Evolutionary conservation across 495 filamentous ascomycete species (phyloP), one percentile per base, ranked within the genome.

Genomic region (Jackrogersella minutella): DNA sequence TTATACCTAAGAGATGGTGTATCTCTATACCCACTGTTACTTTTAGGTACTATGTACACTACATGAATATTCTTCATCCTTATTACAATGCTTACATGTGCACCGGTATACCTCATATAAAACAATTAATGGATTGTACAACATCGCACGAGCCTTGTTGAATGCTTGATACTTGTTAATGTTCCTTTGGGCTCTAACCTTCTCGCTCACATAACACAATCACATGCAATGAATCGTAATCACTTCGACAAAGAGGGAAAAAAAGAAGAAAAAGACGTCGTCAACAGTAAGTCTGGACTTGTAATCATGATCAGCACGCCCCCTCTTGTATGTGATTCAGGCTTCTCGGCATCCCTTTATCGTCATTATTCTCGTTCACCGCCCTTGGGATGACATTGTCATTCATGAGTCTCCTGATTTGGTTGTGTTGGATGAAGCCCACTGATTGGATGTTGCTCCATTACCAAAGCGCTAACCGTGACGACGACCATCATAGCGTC

Each of bases 391-490:
- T 54, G 56, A 56, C 54, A 36, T 47, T 41, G 53, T 43, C 31
- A 55, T 56, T 56, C 37, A 37, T 33, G 51, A 68, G 57, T 68
- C 58, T 68, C 41, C 52, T 58, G 52, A 68, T 68, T 61, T 62
- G n/a, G 52, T 57, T 28, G 58, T 37, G 31, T 50, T 21, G 34
- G 33, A 34, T 21, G 3, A 2, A 40, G 56, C 41, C 30, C 30
- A 50, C 30, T 69, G 66, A 65, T 69, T 69, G 66, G 66, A 65
- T 13, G 36, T 22, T 41, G 55, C 36, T 31, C 31, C 41, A 39
- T 65, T 50, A 39, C 62, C 39, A 58, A 41, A 69, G 66, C 61
- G 66, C 61, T 65, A 69, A 65, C 50, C 58, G 61, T 65, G 51
- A 65, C 57, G 55, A 64, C 16, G 33, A 26, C 43, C 47, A 64